Evolutionary conservation across 2,329 filamentous ascomycete species (phyloP).

Genomic region (Triangularia setosa): DNA sequence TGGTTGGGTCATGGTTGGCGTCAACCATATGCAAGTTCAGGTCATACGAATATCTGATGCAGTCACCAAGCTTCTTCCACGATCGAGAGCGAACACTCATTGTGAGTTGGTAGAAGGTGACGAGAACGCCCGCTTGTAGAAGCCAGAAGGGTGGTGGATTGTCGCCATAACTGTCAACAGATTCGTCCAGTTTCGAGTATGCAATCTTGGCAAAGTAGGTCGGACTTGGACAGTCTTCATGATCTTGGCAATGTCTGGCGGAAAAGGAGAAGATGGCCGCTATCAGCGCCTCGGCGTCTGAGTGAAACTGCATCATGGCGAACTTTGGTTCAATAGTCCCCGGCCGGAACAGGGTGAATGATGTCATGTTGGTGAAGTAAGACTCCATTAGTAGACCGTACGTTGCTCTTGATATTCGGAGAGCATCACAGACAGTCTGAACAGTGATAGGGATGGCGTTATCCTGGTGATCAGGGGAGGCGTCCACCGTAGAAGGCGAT

Average conservation of each 20-base stretch:
- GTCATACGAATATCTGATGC: conserved; percentile 33
- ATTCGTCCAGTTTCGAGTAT: conserved; percentile 27
- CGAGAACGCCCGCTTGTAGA: conserved; percentile 35
- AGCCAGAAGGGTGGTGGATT: conserved; percentile 32
- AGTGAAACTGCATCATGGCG: conserved; percentile 13
- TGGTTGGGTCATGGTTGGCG: conserved; percentile 12
- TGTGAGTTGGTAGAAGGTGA: conserved; percentile 34
- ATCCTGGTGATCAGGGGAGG: conserved; percentile 2
- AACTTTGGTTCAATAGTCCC: conserved; percentile 28
- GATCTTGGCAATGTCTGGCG: conserved; percentile 19
- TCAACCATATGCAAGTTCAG: conserved; percentile 32
- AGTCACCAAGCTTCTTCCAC: conserved; percentile 33
- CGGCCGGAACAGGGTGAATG: conserved; percentile 31
- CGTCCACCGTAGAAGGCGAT: conserved; percentile 17
- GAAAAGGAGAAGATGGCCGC: conserved; percentile 33
- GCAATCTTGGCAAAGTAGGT: conserved; percentile 26
- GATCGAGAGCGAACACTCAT: conserved; percentile 34
- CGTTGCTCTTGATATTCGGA: conserved; percentile 12
- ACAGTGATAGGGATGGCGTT: conserved; percentile 7
- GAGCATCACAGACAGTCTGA: conserved; percentile 13
- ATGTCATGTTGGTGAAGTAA: conserved; percentile 32
- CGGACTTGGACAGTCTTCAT: conserved; percentile 14
- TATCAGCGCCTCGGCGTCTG: conserved; percentile 29
- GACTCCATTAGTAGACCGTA: conserved; percentile 19
- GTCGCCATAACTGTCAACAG: conserved; percentile 31